Conservation (phyloP, 1,139 yeast genomes). For the Yamadazyma songkhlaensis region DNA sequence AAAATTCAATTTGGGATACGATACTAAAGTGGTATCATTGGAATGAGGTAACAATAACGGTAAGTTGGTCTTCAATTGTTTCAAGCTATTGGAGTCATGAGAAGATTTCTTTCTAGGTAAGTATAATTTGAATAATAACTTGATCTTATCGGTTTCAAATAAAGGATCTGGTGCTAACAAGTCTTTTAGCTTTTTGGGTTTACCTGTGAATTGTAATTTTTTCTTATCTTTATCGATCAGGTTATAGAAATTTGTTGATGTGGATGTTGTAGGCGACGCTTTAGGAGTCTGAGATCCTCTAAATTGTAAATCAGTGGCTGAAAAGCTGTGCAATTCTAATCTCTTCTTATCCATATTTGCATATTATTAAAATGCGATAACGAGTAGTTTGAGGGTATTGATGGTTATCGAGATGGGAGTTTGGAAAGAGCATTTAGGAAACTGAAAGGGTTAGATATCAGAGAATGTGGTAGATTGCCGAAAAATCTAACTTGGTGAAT, state of each 20-base stretch:
- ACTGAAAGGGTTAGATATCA: too few relatives aligned
- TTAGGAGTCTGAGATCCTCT: slow-evolving; percentile 12
- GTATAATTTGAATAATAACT: slow-evolving; percentile 31
- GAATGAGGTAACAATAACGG: slow-evolving; percentile 23
- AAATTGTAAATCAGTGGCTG: slow-evolving; percentile 8
- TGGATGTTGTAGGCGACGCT: slow-evolving; percentile 17
- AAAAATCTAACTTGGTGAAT: too few relatives aligned
- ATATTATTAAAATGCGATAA: too few relatives aligned
- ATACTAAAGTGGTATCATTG: slow-evolving; percentile 11
- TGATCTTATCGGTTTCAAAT: slow-evolving; percentile 25
- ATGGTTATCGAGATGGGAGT: too few relatives aligned
- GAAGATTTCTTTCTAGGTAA: slow-evolving; percentile 28
- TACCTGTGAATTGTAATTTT: slow-evolving; percentile 5
- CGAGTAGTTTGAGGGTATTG: too few relatives aligned
- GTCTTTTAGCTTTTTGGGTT: slow-evolving; percentile 10
- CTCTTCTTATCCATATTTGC: not conserved
- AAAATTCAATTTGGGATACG: slow-evolving; percentile 26
- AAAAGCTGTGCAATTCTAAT: slow-evolving; percentile 1
- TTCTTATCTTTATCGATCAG: slow-evolving; percentile 10
- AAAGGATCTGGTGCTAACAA: slow-evolving; percentile 9
- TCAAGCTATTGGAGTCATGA: slow-evolving; percentile 17
- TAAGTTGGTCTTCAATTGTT: slow-evolving; percentile 25
- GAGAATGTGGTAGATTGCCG: too few relatives aligned
- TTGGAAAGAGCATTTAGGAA: too few relatives aligned
- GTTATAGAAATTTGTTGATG: slow-evolving; percentile 15